phyloP scores from a whole-genome alignment of 2,329 filamentous ascomycete genomes.

The Akanthomyces muscarius region DNA sequence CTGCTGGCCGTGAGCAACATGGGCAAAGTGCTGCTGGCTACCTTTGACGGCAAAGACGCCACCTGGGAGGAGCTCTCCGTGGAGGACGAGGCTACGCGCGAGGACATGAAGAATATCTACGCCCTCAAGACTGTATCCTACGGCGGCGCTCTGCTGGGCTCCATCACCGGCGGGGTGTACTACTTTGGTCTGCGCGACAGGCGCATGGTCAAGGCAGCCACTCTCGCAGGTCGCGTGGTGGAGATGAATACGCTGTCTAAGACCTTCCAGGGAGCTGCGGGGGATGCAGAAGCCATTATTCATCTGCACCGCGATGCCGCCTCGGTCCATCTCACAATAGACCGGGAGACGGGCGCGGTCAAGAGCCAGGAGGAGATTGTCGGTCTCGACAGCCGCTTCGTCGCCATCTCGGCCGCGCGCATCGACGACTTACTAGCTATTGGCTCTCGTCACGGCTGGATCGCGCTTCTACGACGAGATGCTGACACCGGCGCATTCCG shows the following conservation, averaged over 20 bases:
- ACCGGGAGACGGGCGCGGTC: constrained; percentile 28
- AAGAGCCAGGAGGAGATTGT: constrained; percentile 30
- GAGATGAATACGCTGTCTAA: constrained; percentile 43
- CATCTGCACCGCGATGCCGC: constrained; percentile 44
- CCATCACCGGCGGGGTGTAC: constrained; percentile 45
- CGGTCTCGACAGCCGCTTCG: constrained; percentile 45
- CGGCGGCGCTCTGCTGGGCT: constrained; percentile 45
- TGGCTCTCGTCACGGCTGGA: constrained; percentile 50
- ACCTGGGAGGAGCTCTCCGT: constrained; percentile 41
- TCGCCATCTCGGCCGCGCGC: constrained; percentile 44
- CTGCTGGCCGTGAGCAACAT: constrained; percentile 57
- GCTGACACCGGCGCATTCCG: constrained; percentile 26
- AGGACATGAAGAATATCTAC: constrained; percentile 44
- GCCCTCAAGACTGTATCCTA: constrained; percentile 39
- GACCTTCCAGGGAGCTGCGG: background rate
- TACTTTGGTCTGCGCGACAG: constrained; percentile 33
- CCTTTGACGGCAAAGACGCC: constrained; percentile 27
- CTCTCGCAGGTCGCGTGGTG: constrained; percentile 45
- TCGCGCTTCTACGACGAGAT: constrained; percentile 33
- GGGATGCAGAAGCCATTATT: constrained; percentile 36
- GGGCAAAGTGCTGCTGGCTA: constrained; percentile 53
- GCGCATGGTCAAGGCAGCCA: constrained; percentile 33
- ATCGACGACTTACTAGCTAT: constrained; percentile 43
- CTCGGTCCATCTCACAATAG: constrained; percentile 41
- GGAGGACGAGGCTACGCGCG: constrained; percentile 30